Percentiles rank a stretch among this genome's conserved stretches.
Conservation (phyloP, 108 stramenopile species). For the Nannochloropsis granulata region DNA sequence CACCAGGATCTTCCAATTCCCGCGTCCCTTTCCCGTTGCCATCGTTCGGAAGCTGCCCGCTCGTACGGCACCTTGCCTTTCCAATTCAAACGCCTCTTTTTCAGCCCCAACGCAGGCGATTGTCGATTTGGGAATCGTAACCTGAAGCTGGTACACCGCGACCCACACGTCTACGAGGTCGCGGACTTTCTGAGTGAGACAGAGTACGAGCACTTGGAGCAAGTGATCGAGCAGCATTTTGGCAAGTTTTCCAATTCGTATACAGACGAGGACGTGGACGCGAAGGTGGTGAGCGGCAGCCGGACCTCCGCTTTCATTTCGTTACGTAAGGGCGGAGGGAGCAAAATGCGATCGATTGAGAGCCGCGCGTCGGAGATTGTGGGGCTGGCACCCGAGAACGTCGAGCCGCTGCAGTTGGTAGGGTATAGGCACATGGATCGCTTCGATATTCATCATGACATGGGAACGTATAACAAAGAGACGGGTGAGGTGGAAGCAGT, state of each 20-base stretch:
- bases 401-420: constrained; percentile 7
- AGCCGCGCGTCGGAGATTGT: constrained; percentile 5
- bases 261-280: not conserved
- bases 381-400: not conserved
- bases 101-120: not conserved
- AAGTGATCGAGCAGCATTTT: not conserved
- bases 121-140: not conserved
- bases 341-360: constrained; percentile 1
- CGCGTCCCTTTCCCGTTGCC: not conserved
- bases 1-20: not conserved
- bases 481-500: constrained; percentile 5
- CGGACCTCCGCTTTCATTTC: constrained; percentile 1
- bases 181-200: not conserved
- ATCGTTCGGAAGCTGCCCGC: not conserved
- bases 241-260: not conserved
- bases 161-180: not conserved
- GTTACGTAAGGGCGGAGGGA: not conserved
- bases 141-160: not conserved
- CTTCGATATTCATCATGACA: constrained; percentile 10
- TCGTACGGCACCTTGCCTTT: not conserved
- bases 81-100: not conserved
- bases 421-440: not conserved
- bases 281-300: not conserved
- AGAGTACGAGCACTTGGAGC: not conserved
- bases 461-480: not conserved